Evolutionary conservation across 164 flowering plant species (phyloP), one percentile per base, ranked within the genome.

Genomic region (Cinnamomum chago): DNA sequence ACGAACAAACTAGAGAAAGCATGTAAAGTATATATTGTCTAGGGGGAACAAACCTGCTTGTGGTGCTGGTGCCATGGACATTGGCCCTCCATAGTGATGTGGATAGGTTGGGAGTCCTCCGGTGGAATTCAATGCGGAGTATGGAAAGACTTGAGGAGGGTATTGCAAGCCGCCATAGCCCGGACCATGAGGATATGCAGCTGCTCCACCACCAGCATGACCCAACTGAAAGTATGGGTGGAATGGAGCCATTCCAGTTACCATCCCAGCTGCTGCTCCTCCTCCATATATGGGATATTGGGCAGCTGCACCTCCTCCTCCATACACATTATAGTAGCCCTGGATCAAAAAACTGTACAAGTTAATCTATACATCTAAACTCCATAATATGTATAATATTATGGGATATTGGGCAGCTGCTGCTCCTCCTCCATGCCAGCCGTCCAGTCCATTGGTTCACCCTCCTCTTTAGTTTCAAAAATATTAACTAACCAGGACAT

Each of bases 251-350:
- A 77, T 81, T 0, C 86, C 86, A 2, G 84, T 76, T 62, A 85
- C 76, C 84, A 89, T 67, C 62, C 90, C 88, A 3, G 85, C 85
- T 3, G 84, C 75, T n/a, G 92, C 84, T 24, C 93, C 95, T 23
- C 95, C 84, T 25, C 93, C 95, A 35, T 91, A 91, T 80, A 89
- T 17, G 1, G 93, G 92, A 66, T 90, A 90, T 70, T 91, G 98
- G 1, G 85, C 76, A 3, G 82, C 66, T 70, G 84, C 83, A 13
- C 97, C 98, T 18, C 97, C 97, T 77, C 83, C 84, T 77, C 98
- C 98, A 75, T 92, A 91, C 64, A 88, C 76, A 13, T 77, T 83
- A 65, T 92, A 94, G 79, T 91, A 92, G 83, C 87, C 85, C 98
- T 93, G 89, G 35, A 24, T 50, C n/a, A 67, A 12, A 13, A 5